Percentiles rank a stretch among this genome's conserved stretches.
These are phyloP conservation scores for Boletus speciosus DNA, from an alignment of 768 basidiomycete species.

Conservation along the genomic window DNA sequence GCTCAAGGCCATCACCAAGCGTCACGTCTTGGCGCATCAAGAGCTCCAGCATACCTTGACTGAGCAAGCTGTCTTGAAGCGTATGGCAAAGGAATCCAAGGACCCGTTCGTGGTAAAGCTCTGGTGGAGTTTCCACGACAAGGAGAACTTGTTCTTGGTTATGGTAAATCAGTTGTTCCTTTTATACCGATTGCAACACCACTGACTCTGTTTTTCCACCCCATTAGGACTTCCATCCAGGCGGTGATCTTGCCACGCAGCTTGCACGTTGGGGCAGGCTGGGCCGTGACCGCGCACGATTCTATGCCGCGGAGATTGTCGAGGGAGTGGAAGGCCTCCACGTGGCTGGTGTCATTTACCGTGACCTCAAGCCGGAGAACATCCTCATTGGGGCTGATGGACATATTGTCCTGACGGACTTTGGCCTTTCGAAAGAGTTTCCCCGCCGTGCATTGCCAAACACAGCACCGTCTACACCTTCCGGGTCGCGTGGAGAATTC, in stretches of 20 bases:
- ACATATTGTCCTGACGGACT: slow-evolving; percentile 96
- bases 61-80: slow-evolving; percentile 91
- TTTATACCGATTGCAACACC: slow-evolving; percentile 8
- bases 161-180: slow-evolving; percentile 55
- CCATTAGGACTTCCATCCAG: slow-evolving; percentile 84
- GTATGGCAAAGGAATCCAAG: slow-evolving; percentile 83
- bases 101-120: slow-evolving; percentile 96
- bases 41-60: slow-evolving; percentile 95
- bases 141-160: slow-evolving; percentile 94
- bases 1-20: slow-evolving; percentile 96
- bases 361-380: slow-evolving; percentile 96
- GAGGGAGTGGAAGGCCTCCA: slow-evolving; percentile 96
- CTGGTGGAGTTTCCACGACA: slow-evolving; percentile 98
- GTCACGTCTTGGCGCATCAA: slow-evolving; percentile 94
- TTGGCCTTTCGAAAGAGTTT: slow-evolving; percentile 92
- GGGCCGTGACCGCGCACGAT: slow-evolving; percentile 90
- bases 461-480: slow-evolving; percentile 58
- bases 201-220: slow-evolving; percentile 18
- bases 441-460: slow-evolving; percentile 47
- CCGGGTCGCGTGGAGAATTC: slow-evolving; percentile 50
- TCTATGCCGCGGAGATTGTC: slow-evolving; percentile 96
- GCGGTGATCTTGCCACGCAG: slow-evolving; percentile 96
- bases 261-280: slow-evolving; percentile 93
- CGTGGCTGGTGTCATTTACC: slow-evolving; percentile 91
- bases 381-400: slow-evolving; percentile 93